These are phyloP conservation scores for Sporothrix phasma DNA, from an alignment of 2,329 filamentous ascomycete species.

Conservation along the genomic window DNA sequence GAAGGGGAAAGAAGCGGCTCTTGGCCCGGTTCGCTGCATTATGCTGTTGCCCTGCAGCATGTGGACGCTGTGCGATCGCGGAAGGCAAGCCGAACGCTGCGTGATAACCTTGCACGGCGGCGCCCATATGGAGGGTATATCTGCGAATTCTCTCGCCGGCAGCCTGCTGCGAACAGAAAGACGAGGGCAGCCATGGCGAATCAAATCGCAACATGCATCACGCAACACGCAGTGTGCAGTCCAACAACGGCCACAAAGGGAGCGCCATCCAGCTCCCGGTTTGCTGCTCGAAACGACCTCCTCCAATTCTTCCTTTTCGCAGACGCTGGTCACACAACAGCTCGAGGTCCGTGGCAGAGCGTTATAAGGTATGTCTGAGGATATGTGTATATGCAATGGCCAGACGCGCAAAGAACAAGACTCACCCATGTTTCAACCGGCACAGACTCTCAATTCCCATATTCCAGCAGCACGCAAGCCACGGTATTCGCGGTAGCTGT, in stretches of 20 bases:
- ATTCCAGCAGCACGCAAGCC: constrained; percentile 9
- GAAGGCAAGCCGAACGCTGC: constrained; percentile 6
- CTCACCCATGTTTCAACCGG: constrained; percentile 19
- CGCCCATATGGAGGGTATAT: not conserved
- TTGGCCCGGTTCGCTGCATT: not conserved
- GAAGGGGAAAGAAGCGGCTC: not conserved
- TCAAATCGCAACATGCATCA: too few species aligned
- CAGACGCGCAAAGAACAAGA: not conserved
- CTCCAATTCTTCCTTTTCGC: not conserved
- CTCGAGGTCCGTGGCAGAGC: constrained; percentile 16
- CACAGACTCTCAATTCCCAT: constrained; percentile 13
- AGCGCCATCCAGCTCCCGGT: not conserved
- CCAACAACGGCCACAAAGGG: not conserved
- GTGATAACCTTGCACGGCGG: not conserved
- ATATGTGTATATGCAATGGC: not conserved
- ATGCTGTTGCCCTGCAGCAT: not conserved
- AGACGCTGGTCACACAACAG: constrained; percentile 11
- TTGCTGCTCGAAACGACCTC: not conserved
- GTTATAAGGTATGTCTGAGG: not conserved
- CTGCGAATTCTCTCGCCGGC: not conserved
- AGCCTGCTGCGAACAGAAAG: not conserved
- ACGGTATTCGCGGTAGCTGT: not conserved
- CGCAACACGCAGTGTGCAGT: not conserved
- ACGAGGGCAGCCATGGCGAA: not conserved
- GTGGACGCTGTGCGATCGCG: constrained; percentile 3